Percentiles rank a stretch among this genome's conserved stretches.
These are phyloP conservation scores for Gypsophila paniculata DNA, from an alignment of 179 eudicot species.

Conservation along the genomic window DNA sequence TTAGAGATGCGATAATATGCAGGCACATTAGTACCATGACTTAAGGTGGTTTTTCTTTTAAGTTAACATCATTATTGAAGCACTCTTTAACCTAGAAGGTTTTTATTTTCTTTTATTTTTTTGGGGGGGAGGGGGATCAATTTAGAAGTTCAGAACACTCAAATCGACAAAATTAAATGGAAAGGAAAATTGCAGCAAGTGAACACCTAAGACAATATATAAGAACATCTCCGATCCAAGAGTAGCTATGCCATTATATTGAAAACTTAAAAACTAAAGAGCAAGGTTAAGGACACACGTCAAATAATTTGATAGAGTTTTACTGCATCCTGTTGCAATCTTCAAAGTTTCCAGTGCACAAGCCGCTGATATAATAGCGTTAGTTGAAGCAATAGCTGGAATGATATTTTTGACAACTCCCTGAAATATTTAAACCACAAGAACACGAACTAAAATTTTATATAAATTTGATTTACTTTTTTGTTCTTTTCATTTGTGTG, in stretches of 20 bases:
- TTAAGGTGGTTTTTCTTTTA: too few species aligned
- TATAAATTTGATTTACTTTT: neutral
- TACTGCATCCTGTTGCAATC: conserved; percentile 91
- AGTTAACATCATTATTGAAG: neutral
- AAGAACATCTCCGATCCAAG: neutral
- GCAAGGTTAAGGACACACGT: conserved; percentile 43
- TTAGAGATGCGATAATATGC: neutral
- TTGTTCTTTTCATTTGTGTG: neutral
- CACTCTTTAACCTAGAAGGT: neutral
- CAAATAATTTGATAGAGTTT: conserved; percentile 77
- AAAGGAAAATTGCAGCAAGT: too few species aligned
- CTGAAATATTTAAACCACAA: conserved; percentile 39
- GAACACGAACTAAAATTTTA: neutral
- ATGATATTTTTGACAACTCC: conserved; percentile 97
- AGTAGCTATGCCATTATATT: neutral
- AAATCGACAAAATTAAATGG: neutral
- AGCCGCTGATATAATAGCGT: conserved; percentile 93
- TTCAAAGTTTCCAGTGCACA: conserved; percentile 90
- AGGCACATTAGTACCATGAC: neutral
- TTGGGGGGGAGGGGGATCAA: too few species aligned
- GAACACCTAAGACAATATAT: too few species aligned
- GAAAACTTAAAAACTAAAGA: neutral
- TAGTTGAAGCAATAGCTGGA: conserved; percentile 98
- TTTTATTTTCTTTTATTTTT: too few species aligned
- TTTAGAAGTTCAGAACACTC: neutral